These are phyloP conservation scores for Pyracantha coccinea DNA, from an alignment of 331 rosid genomes.

Conservation along the genomic window DNA sequence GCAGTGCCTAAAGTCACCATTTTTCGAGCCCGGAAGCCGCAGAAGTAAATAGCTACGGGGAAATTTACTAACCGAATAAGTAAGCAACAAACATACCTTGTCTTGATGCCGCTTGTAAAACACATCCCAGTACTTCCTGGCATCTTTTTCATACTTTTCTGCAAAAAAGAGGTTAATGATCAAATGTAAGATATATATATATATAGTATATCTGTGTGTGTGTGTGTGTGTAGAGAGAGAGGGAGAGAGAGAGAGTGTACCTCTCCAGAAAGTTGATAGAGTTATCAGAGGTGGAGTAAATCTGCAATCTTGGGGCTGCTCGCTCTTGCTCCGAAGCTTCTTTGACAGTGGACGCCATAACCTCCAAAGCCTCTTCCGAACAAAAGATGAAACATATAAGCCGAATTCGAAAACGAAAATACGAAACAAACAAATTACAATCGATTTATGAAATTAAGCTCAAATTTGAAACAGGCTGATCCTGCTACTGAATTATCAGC, in stretches of 20 bases:
- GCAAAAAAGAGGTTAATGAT: conserved; percentile 5
- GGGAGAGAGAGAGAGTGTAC: conserved; percentile 17
- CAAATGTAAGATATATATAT: neutral
- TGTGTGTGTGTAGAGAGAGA: no score
- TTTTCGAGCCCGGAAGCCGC: neutral
- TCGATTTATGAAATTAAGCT: neutral
- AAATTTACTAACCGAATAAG: neutral
- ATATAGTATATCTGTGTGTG: no score
- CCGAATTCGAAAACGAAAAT: no score
- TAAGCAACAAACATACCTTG: conserved; percentile 33
- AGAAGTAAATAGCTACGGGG: neutral
- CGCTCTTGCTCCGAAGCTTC: conserved; percentile 32
- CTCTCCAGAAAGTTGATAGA: conserved; percentile 80
- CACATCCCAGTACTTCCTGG: conserved; percentile 87
- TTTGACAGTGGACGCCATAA: conserved; percentile 43
- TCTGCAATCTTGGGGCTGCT: conserved; percentile 51
- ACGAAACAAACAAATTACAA: no score
- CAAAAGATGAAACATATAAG: neutral
- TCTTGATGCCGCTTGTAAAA: conserved; percentile 87
- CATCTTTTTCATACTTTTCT: conserved; percentile 87
- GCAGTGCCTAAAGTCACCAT: neutral
- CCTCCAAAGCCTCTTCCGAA: neutral
- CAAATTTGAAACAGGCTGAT: neutral
- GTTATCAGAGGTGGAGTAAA: conserved; percentile 47
- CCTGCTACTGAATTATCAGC: neutral